phyloP scores from a whole-genome alignment of 2,329 filamentous ascomycete species.

The Penicillium verrucosum region DNA sequence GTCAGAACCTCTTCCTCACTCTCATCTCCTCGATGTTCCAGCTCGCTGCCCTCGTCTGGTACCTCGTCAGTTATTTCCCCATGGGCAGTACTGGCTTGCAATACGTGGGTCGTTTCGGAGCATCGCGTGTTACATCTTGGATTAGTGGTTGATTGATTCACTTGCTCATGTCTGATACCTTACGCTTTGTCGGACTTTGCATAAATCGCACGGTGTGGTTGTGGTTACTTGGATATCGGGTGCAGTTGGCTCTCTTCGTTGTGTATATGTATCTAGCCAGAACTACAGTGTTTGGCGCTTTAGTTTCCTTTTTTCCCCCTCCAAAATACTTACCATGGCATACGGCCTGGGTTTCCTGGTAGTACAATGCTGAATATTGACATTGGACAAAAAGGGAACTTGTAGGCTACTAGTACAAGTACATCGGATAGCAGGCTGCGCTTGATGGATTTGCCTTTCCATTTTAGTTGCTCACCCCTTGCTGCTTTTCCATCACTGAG shows the following conservation, averaged over 20 bases:
- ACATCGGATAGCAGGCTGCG: background rate
- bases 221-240: background rate
- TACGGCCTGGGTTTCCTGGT: background rate
- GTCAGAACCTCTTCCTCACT: conserved; percentile 80
- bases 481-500: background rate
- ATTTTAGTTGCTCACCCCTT: background rate
- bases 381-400: background rate
- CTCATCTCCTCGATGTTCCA: conserved; percentile 80
- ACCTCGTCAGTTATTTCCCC: conserved; percentile 94
- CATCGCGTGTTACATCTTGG: conserved; percentile 80
- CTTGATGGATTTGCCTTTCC: background rate
- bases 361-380: background rate
- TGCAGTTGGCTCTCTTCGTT: background rate
- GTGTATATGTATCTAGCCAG: background rate
- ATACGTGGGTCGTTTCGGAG: conserved; percentile 81
- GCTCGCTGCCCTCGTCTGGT: conserved; percentile 81
- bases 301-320: background rate
- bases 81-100: conserved; percentile 90
- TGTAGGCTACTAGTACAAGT: background rate
- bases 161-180: background rate
- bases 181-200: background rate
- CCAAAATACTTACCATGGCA: background rate
- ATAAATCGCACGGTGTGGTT: background rate
- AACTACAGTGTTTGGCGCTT: background rate
- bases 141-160: conserved; percentile 62